A percentile compares a stretch with the other conserved stretches of the same genome.
Conservation (phyloP, 2,329 filamentous ascomycete species). For the Pseudofabraea citricarpa region DNA sequence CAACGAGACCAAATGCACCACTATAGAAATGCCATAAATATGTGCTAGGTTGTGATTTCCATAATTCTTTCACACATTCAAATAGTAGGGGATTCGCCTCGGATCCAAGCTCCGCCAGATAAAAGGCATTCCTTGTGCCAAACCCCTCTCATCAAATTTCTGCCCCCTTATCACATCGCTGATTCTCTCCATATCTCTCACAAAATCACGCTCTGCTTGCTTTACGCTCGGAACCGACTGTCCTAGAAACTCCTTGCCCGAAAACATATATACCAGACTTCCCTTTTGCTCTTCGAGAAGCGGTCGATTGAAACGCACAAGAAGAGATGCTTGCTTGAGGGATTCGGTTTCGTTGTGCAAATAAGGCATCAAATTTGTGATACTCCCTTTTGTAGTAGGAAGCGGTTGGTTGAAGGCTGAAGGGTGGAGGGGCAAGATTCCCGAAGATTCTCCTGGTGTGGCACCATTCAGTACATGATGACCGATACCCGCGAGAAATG, state of each 20-base stretch:
- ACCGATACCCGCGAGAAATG: constrained; percentile 30
- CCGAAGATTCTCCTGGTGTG: constrained; percentile 30
- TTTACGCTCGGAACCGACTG: constrained; percentile 28
- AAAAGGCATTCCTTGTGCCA: constrained; percentile 43
- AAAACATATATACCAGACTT: constrained; percentile 37
- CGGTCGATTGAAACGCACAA: constrained; percentile 37
- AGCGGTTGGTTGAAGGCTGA: constrained; percentile 34
- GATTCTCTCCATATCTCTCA: constrained; percentile 31
- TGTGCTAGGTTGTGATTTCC: too few relatives aligned
- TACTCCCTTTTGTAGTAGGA: constrained; percentile 35
- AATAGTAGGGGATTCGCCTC: constrained; percentile 8
- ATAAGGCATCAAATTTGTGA: constrained; percentile 29
- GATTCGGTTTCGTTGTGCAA: constrained; percentile 29
- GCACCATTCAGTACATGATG: constrained; percentile 41
- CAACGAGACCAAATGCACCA: too few relatives aligned
- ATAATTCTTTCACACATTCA: not conserved
- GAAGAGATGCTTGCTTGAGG: constrained; percentile 32
- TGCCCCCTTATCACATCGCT: constrained; percentile 32
- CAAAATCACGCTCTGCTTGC: constrained; percentile 31
- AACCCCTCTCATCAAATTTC: constrained; percentile 36
- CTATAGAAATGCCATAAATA: too few relatives aligned
- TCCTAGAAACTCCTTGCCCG: constrained; percentile 28
- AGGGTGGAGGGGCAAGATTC: constrained; percentile 37
- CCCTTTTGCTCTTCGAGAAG: constrained; percentile 30
- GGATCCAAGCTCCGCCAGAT: constrained; percentile 26